Conservation (phyloP, 805 yeast species). For the Candida caryicola region DNA sequence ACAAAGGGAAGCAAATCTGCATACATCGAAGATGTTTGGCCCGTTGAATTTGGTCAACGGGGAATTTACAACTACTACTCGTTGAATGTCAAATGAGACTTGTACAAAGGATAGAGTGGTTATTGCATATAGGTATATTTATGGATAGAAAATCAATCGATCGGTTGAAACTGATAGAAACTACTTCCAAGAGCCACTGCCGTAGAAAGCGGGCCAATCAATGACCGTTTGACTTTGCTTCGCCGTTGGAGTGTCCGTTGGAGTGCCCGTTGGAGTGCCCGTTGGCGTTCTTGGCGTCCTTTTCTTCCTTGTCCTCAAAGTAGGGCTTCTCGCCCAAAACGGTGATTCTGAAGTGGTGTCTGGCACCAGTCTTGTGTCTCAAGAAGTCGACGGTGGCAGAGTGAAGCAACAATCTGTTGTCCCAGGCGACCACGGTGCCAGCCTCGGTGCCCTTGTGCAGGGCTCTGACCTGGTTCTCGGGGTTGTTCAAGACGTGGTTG, state of each 20-base stretch:
- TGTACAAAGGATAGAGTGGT: not conserved
- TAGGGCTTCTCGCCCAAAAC: slow-evolving; percentile 27
- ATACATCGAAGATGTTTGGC: slow-evolving; percentile 44
- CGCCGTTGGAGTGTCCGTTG: slow-evolving; percentile 4
- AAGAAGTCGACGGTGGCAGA: slow-evolving; percentile 23
- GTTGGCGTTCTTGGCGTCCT: slow-evolving; percentile 2
- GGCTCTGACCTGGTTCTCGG: slow-evolving; percentile 26
- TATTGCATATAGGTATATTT: too few species aligned
- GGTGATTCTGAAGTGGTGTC: slow-evolving; percentile 26
- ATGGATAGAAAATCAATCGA: too few species aligned
- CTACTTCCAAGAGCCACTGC: not conserved
- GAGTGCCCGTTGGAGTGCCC: slow-evolving; percentile 5
- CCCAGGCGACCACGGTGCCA: slow-evolving; percentile 25
- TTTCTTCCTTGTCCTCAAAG: slow-evolving; percentile 6
- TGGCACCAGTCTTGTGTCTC: slow-evolving; percentile 19
- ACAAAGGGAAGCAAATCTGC: slow-evolving; percentile 28
- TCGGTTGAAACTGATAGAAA: too few species aligned
- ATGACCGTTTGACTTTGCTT: not conserved
- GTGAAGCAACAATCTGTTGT: slow-evolving; percentile 22
- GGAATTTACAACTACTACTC: slow-evolving; percentile 61
- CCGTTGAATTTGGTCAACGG: slow-evolving; percentile 49
- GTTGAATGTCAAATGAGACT: slow-evolving; percentile 41
- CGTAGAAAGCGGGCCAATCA: not conserved
- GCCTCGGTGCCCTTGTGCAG: slow-evolving; percentile 22
- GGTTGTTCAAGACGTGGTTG: slow-evolving; percentile 20